Conservation (phyloP, 2,329 filamentous ascomycete species). For the Ophiostoma triangulosporum region DNA sequence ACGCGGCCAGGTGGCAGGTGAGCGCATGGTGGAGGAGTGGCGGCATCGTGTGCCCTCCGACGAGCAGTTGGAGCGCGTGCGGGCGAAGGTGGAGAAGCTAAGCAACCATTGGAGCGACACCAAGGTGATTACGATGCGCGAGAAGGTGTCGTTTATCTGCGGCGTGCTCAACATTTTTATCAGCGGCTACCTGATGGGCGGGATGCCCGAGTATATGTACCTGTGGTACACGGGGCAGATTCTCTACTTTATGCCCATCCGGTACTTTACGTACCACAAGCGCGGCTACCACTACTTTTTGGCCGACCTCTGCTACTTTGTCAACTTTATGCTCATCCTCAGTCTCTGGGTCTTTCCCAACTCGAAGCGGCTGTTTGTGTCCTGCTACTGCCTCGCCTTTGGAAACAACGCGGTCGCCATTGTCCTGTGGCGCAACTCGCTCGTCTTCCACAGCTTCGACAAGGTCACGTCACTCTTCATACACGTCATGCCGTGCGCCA, state of each 20-base stretch:
- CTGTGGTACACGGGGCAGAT: constrained; percentile 84
- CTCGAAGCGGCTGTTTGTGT: constrained; percentile 84
- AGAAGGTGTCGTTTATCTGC: constrained; percentile 93
- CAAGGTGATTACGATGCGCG: constrained; percentile 72
- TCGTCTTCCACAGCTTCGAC: constrained; percentile 97
- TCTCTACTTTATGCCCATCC: constrained; percentile 92
- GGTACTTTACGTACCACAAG: constrained; percentile 79
- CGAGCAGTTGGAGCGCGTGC: constrained; percentile 85
- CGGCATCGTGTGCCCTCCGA: constrained; percentile 73
- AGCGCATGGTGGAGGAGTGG: constrained; percentile 88
- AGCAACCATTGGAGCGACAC: constrained; percentile 79
- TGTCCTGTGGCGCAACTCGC: constrained; percentile 96
- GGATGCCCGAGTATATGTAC: constrained; percentile 73
- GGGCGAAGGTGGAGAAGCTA: constrained; percentile 74
- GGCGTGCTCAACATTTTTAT: constrained; percentile 96
- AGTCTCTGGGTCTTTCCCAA: constrained; percentile 82
- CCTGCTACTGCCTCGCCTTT: constrained; percentile 81
- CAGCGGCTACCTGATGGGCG: constrained; percentile 86
- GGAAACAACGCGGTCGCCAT: constrained; percentile 97
- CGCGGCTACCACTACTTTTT: constrained; percentile 95
- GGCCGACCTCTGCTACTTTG: constrained; percentile 95
- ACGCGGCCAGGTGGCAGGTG: constrained; percentile 63
- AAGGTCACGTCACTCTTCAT: constrained; percentile 98
- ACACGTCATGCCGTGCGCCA: constrained; percentile 95
- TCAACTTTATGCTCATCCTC: constrained; percentile 73